Conservation (phyloP, 495 filamentous ascomycete genomes). For the Podospora appendiculata region DNA sequence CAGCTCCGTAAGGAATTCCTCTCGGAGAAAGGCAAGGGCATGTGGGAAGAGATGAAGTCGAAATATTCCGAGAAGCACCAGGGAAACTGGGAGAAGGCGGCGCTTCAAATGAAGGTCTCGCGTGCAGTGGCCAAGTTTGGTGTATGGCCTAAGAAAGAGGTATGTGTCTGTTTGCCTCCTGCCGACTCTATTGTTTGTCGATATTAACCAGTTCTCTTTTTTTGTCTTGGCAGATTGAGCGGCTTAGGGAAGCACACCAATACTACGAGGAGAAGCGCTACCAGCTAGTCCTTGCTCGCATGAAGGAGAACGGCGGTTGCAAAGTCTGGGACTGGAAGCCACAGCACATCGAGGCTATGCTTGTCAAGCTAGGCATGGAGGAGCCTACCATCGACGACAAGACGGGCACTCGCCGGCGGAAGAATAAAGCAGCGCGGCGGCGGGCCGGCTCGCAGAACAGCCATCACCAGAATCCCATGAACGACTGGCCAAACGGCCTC, state of each 20-base stretch:
- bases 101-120: slow-evolving; percentile 42
- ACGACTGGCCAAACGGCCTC: slow-evolving; percentile 21
- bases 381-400: slow-evolving; percentile 23
- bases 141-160: slow-evolving; percentile 36
- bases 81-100: slow-evolving; percentile 35
- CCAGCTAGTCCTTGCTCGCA: slow-evolving; percentile 21
- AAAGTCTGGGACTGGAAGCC: slow-evolving; percentile 30
- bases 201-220: neutral
- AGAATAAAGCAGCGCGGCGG: slow-evolving; percentile 25
- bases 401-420: slow-evolving; percentile 19
- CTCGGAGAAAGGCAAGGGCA: slow-evolving; percentile 42
- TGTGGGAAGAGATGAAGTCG: slow-evolving; percentile 44
- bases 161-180: slow-evolving; percentile 5
- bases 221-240: slow-evolving; percentile 13
- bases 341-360: slow-evolving; percentile 27
- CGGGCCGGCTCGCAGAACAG: slow-evolving; percentile 24
- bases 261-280: slow-evolving; percentile 26
- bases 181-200: neutral
- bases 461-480: slow-evolving; percentile 13
- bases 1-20: slow-evolving; percentile 33
- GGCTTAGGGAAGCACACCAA: slow-evolving; percentile 21
- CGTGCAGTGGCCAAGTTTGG: slow-evolving; percentile 36
- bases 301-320: slow-evolving; percentile 32
- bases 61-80: slow-evolving; percentile 32
- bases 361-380: slow-evolving; percentile 28